These are phyloP conservation scores for Trametes sp. DNA, from an alignment of 1,284 basidiomycete species.

Conservation along the genomic window DNA sequence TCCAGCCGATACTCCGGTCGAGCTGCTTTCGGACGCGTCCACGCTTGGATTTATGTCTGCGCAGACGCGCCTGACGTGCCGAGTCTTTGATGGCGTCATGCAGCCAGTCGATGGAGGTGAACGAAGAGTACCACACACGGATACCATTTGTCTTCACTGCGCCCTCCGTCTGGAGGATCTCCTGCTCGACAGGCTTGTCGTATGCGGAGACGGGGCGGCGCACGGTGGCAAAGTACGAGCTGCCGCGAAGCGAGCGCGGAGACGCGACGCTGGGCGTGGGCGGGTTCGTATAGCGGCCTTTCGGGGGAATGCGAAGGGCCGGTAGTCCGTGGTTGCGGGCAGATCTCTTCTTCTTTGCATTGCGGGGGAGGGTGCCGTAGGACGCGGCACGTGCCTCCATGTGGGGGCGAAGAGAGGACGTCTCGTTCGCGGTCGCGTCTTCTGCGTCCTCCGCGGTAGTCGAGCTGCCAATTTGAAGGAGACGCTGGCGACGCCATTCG, in stretches of 20 bases:
- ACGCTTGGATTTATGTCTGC: slow-evolving; percentile 72
- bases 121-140: slow-evolving; percentile 92
- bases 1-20: slow-evolving; percentile 91
- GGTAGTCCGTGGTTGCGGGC: slow-evolving; percentile 46
- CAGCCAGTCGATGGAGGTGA: slow-evolving; percentile 88
- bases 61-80: slow-evolving; percentile 74
- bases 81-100: slow-evolving; percentile 95
- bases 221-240: slow-evolving; percentile 46
- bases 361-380: slow-evolving; percentile 57
- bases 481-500: slow-evolving; percentile 59
- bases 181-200: slow-evolving; percentile 59
- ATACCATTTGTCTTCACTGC: slow-evolving; percentile 84
- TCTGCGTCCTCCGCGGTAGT: slow-evolving; percentile 10
- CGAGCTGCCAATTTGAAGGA: slow-evolving; percentile 54
- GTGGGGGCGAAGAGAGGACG: slow-evolving; percentile 39
- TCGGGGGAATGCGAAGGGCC: slow-evolving; percentile 45
- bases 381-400: slow-evolving; percentile 35
- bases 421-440: slow-evolving; percentile 23
- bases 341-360: slow-evolving; percentile 39
- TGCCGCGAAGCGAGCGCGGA: slow-evolving; percentile 47
- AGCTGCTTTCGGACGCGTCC: slow-evolving; percentile 74
- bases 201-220: slow-evolving; percentile 78
- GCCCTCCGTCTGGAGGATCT: slow-evolving; percentile 52
- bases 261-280: slow-evolving; percentile 37
- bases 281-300: slow-evolving; percentile 43